phyloP scores from a whole-genome alignment of 192 early-diverging fungal species.

The Ambispora gerdemannii region DNA sequence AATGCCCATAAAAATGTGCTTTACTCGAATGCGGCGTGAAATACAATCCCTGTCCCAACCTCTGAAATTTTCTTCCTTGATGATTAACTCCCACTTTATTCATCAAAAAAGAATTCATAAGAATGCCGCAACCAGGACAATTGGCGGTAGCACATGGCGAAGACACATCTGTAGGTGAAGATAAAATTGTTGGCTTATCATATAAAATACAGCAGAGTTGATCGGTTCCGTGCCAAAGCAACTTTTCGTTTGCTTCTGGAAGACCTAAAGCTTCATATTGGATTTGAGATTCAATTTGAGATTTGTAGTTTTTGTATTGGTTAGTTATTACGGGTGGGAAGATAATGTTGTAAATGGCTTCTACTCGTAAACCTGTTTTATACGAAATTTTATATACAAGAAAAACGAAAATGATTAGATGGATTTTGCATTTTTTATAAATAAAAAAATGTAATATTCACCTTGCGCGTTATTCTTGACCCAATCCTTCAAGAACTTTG shows the following conservation, averaged over 20 bases:
- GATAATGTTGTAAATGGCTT: slow-evolving; percentile 11
- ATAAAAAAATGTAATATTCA: too few relatives aligned
- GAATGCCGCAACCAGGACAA: slow-evolving; percentile 23
- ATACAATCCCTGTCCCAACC: slow-evolving; percentile 24
- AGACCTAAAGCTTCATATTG: neutral
- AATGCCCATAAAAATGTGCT: slow-evolving; percentile 27
- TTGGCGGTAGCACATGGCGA: neutral
- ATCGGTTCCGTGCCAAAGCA: slow-evolving; percentile 28
- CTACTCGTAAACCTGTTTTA: too few relatives aligned
- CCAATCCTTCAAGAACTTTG: slow-evolving; percentile 23
- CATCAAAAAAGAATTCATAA: slow-evolving; percentile 27
- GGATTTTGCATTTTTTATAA: too few relatives aligned
- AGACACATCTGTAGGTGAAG: neutral
- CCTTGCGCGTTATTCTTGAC: slow-evolving; percentile 1
- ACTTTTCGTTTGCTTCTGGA: slow-evolving; percentile 1
- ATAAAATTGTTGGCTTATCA: too few relatives aligned
- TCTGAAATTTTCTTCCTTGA: slow-evolving; percentile 2
- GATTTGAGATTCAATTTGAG: neutral
- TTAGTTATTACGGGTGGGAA: neutral
- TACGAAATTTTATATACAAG: too few relatives aligned
- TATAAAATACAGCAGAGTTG: slow-evolving; percentile 2
- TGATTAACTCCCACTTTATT: slow-evolving; percentile 10
- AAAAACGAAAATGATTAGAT: too few relatives aligned
- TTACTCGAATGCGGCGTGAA: slow-evolving; percentile 21
- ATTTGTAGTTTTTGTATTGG: slow-evolving; percentile 4